Conservation (phyloP, 2,329 filamentous ascomycete genomes). For the Lasiodiplodia citricola region DNA sequence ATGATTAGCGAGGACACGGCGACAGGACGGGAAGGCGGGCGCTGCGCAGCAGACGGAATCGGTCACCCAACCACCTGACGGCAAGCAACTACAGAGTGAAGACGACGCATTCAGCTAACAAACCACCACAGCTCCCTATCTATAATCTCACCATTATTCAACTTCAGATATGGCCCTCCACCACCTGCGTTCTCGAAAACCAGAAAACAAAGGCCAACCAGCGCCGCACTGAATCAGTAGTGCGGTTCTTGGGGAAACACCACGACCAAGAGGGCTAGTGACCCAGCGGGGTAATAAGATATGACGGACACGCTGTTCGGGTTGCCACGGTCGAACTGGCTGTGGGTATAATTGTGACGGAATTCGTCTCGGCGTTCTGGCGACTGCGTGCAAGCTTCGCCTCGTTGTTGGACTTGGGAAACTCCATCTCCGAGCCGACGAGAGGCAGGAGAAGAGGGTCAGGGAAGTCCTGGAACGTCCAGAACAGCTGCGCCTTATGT, state of each 20-base stretch:
- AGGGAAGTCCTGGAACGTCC: slow-evolving; percentile 51
- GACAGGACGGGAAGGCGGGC: too few species aligned
- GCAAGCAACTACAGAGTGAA: too few species aligned
- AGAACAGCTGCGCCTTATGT: slow-evolving; percentile 46
- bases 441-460: slow-evolving; percentile 37
- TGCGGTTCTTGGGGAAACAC: background rate
- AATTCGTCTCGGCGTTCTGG: slow-evolving; percentile 67
- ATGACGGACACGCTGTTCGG: background rate
- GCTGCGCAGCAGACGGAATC: too few species aligned
- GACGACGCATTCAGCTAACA: too few species aligned
- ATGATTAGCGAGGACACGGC: too few species aligned
- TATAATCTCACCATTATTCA: background rate
- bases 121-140: background rate
- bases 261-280: slow-evolving; percentile 9
- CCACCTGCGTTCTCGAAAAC: background rate
- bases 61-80: too few species aligned
- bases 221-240: background rate
- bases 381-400: slow-evolving; percentile 87
- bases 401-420: slow-evolving; percentile 80
- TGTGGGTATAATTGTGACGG: slow-evolving; percentile 4
- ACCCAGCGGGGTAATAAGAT: background rate
- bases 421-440: slow-evolving; percentile 72
- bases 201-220: background rate
- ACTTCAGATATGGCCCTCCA: background rate
- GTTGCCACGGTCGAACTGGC: slow-evolving; percentile 24